Conservation (phyloP, 2,329 filamentous ascomycete genomes). For the Claviceps capensis region DNA sequence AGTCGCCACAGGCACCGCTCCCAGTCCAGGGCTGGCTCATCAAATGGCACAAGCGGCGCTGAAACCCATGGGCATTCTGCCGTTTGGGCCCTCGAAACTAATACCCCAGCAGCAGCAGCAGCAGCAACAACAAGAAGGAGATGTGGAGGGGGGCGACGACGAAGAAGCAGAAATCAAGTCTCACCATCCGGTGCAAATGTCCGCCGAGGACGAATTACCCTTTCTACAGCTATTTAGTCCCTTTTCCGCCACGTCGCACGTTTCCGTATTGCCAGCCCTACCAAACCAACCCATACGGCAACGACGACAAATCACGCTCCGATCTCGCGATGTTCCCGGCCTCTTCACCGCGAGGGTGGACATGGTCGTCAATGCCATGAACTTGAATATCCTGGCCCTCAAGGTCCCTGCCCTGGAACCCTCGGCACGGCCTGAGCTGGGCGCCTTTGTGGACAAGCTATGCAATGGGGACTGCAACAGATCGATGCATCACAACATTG, state of each 20-base stretch:
- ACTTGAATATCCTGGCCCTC: constrained; percentile 36
- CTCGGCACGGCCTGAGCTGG: constrained; percentile 44
- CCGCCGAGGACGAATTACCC: constrained; percentile 49
- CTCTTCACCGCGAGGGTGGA: constrained; percentile 45
- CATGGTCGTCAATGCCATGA: constrained; percentile 43
- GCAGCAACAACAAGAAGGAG: constrained; percentile 6
- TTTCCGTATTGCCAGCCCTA: constrained; percentile 29
- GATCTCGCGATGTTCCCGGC: constrained; percentile 26
- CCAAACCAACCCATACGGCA: constrained; percentile 29
- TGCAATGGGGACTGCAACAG: constrained; percentile 24
- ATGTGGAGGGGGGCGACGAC: constrained; percentile 14
- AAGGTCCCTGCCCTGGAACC: constrained; percentile 41
- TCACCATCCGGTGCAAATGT: constrained; percentile 51
- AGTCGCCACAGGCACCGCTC: constrained; percentile 20
- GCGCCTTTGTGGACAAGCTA: constrained; percentile 34
- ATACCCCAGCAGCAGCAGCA: constrained; percentile 8
- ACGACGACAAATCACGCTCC: constrained; percentile 40
- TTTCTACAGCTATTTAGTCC: constrained; percentile 61
- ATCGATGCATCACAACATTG: constrained; percentile 41
- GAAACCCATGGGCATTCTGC: constrained; percentile 37
- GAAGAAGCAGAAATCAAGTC: constrained; percentile 34
- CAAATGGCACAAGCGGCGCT: constrained; percentile 34
- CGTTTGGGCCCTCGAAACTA: constrained; percentile 28
- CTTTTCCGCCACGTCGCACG: constrained; percentile 44
- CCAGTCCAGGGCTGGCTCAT: constrained; percentile 18